A percentile compares a stretch with the other conserved stretches of the same genome.
phyloP scores from a whole-genome alignment of 441 rosid species.

The Croton laevigatus region DNA sequence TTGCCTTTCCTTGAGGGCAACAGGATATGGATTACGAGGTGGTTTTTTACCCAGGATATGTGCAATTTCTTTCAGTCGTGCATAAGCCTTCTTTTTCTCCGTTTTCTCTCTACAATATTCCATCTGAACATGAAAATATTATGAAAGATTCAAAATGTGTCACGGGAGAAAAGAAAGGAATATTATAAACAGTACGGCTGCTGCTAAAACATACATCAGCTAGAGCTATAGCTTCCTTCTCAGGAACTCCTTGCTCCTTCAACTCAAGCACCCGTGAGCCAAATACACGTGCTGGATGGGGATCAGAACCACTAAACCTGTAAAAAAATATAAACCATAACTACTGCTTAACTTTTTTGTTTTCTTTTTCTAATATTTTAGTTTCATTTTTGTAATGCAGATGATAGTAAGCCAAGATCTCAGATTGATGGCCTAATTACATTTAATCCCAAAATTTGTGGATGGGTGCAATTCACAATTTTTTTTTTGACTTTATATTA shows the following conservation, averaged over 20 bases:
- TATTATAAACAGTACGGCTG: background rate
- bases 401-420: background rate
- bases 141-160: background rate
- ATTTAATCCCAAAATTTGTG: too few relatives aligned
- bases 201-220: conserved; percentile 58
- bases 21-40: conserved; percentile 74
- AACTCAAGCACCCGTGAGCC: conserved; percentile 65
- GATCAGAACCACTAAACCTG: conserved; percentile 56
- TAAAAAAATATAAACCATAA: conserved; percentile 13
- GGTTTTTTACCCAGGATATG: conserved; percentile 57
- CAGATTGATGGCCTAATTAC: background rate
- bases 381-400: background rate
- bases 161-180: background rate
- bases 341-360: background rate
- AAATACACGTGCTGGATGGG: conserved; percentile 68
- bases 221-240: conserved; percentile 66
- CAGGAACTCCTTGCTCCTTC: conserved; percentile 67
- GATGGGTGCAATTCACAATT: too few relatives aligned
- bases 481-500: too few relatives aligned
- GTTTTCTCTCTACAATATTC: conserved; percentile 63
- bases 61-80: conserved; percentile 57
- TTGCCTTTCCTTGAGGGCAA: conserved; percentile 57
- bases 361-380: background rate
- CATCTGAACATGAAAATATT: conserved; percentile 38
- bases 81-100: conserved; percentile 60